Conservation (phyloP, 768 basidiomycete species). For the Thelephora aurantiotincta region DNA sequence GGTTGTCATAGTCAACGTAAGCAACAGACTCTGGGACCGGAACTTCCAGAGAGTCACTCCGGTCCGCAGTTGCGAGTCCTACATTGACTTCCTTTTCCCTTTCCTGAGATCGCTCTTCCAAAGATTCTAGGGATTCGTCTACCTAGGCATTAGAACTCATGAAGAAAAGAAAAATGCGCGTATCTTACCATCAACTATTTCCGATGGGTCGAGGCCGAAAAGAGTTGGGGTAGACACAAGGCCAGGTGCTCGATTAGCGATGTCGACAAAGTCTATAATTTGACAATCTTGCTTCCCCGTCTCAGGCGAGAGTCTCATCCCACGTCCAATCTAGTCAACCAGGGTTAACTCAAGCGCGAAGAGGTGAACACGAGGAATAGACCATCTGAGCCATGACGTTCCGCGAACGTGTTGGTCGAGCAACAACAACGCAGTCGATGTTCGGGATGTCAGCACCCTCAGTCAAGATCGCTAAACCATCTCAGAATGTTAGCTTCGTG, state of each 20-base stretch:
- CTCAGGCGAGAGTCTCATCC: constrained; percentile 70
- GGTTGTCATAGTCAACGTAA: constrained; percentile 66
- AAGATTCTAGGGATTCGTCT: not conserved
- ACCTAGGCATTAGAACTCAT: not conserved
- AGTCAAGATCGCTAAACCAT: constrained; percentile 61
- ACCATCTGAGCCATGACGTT: constrained; percentile 94
- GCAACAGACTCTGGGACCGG: constrained; percentile 50
- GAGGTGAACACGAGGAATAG: constrained; percentile 6
- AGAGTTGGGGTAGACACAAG: constrained; percentile 70
- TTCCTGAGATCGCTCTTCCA: constrained; percentile 7
- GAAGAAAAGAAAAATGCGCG: not conserved
- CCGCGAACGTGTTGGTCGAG: constrained; percentile 76
- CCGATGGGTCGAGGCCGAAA: constrained; percentile 70
- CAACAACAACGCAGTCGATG: constrained; percentile 82
- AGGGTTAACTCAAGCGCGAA: not conserved
- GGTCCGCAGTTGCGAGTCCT: not conserved
- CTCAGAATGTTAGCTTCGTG: not conserved
- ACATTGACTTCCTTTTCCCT: constrained; percentile 24
- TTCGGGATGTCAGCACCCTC: constrained; percentile 94
- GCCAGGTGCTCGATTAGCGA: constrained; percentile 48
- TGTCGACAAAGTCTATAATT: constrained; percentile 88
- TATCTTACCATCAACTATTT: constrained; percentile 45
- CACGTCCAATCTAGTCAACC: constrained; percentile 64
- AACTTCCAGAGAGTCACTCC: constrained; percentile 16
- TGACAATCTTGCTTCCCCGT: constrained; percentile 78